These are phyloP conservation scores for Vigna nakashimae DNA, from an alignment of 306 rosid genomes.

Conservation along the genomic window DNA sequence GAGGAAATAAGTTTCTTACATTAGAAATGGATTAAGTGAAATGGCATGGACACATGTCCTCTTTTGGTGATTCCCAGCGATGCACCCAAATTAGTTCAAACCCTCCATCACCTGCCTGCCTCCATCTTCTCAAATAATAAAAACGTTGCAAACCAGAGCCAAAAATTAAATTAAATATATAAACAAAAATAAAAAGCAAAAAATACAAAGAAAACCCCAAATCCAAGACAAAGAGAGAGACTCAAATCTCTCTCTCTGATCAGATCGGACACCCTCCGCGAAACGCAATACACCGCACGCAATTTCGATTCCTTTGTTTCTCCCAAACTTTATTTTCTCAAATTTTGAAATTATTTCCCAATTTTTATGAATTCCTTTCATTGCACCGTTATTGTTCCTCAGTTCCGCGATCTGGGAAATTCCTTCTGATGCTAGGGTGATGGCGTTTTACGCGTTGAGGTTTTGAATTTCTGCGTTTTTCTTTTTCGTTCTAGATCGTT, in stretches of 20 bases:
- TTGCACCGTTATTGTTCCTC: conserved; percentile 37
- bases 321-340: conserved; percentile 34
- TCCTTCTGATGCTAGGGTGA: conserved; percentile 27
- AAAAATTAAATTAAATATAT: background rate
- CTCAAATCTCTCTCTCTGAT: conserved; percentile 56
- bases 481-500: conserved; percentile 26
- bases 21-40: too few relatives aligned
- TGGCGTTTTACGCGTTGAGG: conserved; percentile 36
- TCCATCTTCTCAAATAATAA: background rate
- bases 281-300: conserved; percentile 29
- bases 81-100: conserved; percentile 13
- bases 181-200: background rate
- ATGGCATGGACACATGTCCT: background rate
- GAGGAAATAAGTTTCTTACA: too few relatives aligned
- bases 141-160: conserved; percentile 24
- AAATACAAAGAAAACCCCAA: conserved; percentile 20
- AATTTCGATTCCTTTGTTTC: conserved; percentile 28
- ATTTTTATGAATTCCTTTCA: background rate
- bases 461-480: conserved; percentile 39
- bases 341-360: conserved; percentile 18
- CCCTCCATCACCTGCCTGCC: background rate
- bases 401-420: conserved; percentile 46
- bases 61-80: background rate
- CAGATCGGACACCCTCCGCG: conserved; percentile 66
- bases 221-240: conserved; percentile 43